These are phyloP conservation scores for Penicillium sp. DNA, from an alignment of 2,329 filamentous ascomycete genomes.

Conservation along the genomic window DNA sequence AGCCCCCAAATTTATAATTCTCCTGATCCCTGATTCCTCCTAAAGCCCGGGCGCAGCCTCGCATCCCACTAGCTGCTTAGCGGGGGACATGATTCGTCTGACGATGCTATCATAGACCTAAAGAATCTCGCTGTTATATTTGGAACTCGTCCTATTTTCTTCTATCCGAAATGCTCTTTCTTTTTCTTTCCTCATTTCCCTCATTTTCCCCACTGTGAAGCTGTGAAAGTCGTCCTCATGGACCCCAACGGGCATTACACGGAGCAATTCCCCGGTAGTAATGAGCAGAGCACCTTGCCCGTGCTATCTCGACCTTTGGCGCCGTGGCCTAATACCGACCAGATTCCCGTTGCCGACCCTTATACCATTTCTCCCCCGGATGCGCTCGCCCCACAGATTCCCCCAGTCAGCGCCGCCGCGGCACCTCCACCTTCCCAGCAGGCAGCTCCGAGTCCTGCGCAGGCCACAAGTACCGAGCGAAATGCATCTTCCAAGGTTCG, in stretches of 20 bases:
- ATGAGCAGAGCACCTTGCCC: constrained; percentile 28
- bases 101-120: constrained; percentile 12
- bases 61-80: constrained; percentile 18
- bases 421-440: not conserved
- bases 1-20: not conserved
- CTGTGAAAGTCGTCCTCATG: constrained; percentile 19
- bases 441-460: constrained; percentile 4
- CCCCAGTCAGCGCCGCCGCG: constrained; percentile 1
- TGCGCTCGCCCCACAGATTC: constrained; percentile 1
- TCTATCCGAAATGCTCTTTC: constrained; percentile 7
- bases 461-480: constrained; percentile 8
- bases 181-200: not conserved
- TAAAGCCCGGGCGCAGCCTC: constrained; percentile 6
- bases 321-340: constrained; percentile 20
- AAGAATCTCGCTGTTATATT: constrained; percentile 13
- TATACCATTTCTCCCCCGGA: constrained; percentile 7
- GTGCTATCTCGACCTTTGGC: constrained; percentile 24
- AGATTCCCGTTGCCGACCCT: constrained; percentile 13
- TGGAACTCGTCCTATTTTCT: not conserved
- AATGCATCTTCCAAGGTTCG: constrained; percentile 30
- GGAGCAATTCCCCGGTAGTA: constrained; percentile 19
- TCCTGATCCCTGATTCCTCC: not conserved
- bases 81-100: constrained; percentile 17
- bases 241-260: constrained; percentile 24
- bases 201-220: constrained; percentile 1